Evolutionary conservation across 2,329 filamentous ascomycete species (phyloP).

Genomic region (Penicillium sp.): DNA sequence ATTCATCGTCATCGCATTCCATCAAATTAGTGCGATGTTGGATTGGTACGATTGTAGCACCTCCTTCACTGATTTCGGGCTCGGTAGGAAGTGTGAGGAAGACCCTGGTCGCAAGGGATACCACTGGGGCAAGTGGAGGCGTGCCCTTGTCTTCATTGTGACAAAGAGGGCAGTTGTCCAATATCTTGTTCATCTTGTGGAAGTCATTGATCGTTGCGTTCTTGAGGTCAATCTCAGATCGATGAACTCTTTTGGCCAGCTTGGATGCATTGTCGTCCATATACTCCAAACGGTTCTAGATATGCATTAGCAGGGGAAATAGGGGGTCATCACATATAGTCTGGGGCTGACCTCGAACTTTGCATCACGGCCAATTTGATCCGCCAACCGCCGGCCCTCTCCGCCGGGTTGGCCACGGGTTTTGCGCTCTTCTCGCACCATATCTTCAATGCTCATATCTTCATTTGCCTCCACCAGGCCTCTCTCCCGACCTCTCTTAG

Average conservation of each 20-base stretch:
- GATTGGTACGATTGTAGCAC: constrained; percentile 84
- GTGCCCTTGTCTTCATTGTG: constrained; percentile 80
- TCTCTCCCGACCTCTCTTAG: constrained; percentile 77
- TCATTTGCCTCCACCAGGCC: constrained; percentile 87
- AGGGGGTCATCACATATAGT: not conserved
- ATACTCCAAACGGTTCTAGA: constrained; percentile 81
- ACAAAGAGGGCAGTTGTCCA: constrained; percentile 87
- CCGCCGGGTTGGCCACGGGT: constrained; percentile 74
- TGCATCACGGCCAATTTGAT: constrained; percentile 87
- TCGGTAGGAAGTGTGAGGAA: constrained; percentile 87
- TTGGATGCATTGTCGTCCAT: constrained; percentile 95
- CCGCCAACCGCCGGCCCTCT: constrained; percentile 78
- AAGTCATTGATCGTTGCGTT: constrained; percentile 85
- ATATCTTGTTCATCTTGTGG: constrained; percentile 79
- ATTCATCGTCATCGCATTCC: constrained; percentile 98
- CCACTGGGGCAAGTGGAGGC: constrained; percentile 76
- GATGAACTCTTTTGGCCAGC: constrained; percentile 81
- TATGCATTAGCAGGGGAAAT: not conserved
- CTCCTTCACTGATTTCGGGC: constrained; percentile 79
- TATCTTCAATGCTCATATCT: constrained; percentile 94
- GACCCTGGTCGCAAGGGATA: constrained; percentile 80
- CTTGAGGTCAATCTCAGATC: constrained; percentile 81
- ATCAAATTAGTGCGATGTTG: constrained; percentile 84
- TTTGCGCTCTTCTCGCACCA: constrained; percentile 90
- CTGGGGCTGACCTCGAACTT: constrained; percentile 67